Evolutionary conservation across 345 rosid species (phyloP).

Genomic region (Hibiscus trionum): DNA sequence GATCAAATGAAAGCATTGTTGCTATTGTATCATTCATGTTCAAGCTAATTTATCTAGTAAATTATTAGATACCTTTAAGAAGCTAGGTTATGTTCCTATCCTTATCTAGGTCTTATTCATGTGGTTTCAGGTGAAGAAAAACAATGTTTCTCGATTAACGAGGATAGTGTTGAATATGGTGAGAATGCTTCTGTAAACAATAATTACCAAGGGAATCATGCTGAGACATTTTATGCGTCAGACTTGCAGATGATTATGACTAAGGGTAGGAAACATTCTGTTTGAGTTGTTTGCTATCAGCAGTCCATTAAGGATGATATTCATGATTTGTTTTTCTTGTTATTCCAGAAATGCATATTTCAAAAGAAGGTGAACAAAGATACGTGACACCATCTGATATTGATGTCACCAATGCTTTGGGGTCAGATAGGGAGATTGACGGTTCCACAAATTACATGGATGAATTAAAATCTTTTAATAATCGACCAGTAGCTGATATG

Average conservation of each 20-base stretch:
- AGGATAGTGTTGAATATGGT: conserved; percentile 22
- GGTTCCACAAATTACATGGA: conserved; percentile 2
- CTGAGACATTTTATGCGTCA: conserved; percentile 11
- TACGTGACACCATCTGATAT: neutral
- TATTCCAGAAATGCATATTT: conserved; percentile 19
- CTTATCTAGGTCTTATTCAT: conserved; percentile 13
- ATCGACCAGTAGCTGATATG: conserved; percentile 7
- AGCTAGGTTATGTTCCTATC: neutral
- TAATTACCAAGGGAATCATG: conserved; percentile 10
- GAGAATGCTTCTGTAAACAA: conserved; percentile 19
- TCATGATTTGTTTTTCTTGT: neutral
- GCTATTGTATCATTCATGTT: conserved; percentile 25
- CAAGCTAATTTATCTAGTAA: neutral
- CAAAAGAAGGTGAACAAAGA: conserved; percentile 8
- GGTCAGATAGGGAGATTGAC: conserved; percentile 10
- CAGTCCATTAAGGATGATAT: neutral
- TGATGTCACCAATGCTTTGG: conserved; percentile 9
- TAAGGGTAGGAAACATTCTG: conserved; percentile 17
- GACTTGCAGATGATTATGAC: conserved; percentile 10
- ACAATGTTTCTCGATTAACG: conserved; percentile 14
- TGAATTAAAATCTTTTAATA: conserved; percentile 16
- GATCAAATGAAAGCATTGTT: conserved; percentile 29
- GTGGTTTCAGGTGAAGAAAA: conserved; percentile 29
- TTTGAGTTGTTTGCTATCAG: neutral
- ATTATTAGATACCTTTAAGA: neutral